phyloP scores from a whole-genome alignment of 495 filamentous ascomycete species.

The Aspergillus panamensis region DNA sequence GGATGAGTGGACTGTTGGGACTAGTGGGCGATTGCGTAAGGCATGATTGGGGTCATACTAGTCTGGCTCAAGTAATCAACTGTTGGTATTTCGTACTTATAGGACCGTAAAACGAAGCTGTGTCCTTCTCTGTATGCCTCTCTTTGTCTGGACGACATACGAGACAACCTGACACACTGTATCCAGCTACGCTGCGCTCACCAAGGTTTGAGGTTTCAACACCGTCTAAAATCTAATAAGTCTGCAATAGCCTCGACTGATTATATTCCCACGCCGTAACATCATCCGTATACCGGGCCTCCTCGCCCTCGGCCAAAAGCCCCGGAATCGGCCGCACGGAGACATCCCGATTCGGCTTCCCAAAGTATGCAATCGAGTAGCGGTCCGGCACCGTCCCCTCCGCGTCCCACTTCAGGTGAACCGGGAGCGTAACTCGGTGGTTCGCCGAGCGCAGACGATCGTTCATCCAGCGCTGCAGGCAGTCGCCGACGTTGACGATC shows the following conservation, averaged over 20 bases:
- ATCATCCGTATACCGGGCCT: slow-evolving; percentile 19
- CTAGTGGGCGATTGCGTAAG: slow-evolving; percentile 38
- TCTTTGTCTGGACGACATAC: no score
- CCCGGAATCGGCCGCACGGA: slow-evolving; percentile 19
- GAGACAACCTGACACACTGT: no score
- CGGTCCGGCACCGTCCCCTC: slow-evolving; percentile 21
- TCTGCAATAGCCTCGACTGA: slow-evolving; percentile 13
- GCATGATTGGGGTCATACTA: no score
- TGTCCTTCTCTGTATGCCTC: no score
- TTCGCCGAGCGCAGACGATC: slow-evolving; percentile 41
- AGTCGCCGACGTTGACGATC: slow-evolving; percentile 64
- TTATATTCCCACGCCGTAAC: slow-evolving; percentile 35
- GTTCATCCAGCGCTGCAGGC: slow-evolving; percentile 59
- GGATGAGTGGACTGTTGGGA: slow-evolving; percentile 48
- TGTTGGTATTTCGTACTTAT: no score
- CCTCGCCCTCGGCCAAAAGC: slow-evolving; percentile 1
- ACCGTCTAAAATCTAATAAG: slow-evolving; percentile 4
- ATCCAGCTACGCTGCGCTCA: no score
- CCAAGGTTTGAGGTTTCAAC: no score
- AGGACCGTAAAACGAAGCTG: no score
- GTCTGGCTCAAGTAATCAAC: no score
- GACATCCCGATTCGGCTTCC: slow-evolving; percentile 27
- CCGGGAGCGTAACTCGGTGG: slow-evolving; percentile 25
- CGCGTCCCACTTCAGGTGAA: neutral
- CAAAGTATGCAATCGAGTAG: slow-evolving; percentile 37